Evolutionary conservation across 257 asterid genomes (phyloP).

Genomic region (Gentiana dahurica): DNA sequence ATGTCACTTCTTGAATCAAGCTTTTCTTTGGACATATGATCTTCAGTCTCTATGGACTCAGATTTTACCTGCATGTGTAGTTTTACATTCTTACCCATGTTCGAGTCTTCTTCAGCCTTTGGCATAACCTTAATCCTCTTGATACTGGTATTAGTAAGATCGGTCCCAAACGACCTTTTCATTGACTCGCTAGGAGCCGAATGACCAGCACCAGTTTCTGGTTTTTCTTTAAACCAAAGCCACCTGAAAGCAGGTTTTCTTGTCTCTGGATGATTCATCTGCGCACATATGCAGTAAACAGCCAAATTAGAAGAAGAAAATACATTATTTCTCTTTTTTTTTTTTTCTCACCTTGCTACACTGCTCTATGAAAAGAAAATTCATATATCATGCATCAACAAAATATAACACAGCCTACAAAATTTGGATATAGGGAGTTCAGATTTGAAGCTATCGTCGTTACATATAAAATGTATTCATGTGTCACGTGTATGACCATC

Average conservation of each 20-base stretch:
- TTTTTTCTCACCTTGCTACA: no score
- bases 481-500: no score
- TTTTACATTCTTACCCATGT: slow-evolving; percentile 23
- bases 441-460: no score
- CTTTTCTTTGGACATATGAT: slow-evolving; percentile 17
- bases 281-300: slow-evolving; percentile 7
- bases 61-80: slow-evolving; percentile 31
- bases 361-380: background rate
- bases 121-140: slow-evolving; percentile 45
- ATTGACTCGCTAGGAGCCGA: slow-evolving; percentile 27
- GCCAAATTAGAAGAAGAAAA: background rate
- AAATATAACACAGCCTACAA: no score
- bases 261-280: slow-evolving; percentile 90
- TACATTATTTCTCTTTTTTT: background rate
- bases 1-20: slow-evolving; percentile 17
- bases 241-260: slow-evolving; percentile 95
- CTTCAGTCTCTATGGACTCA: slow-evolving; percentile 43
- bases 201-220: slow-evolving; percentile 25
- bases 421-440: no score
- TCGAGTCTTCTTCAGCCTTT: slow-evolving; percentile 15
- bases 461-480: no score
- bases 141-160: slow-evolving; percentile 47
- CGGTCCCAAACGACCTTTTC: slow-evolving; percentile 81
- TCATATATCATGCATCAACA: background rate
- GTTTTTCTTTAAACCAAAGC: slow-evolving; percentile 52